Conservation (phyloP, 2,329 filamentous ascomycete species). For the Cercospora sesami region DNA sequence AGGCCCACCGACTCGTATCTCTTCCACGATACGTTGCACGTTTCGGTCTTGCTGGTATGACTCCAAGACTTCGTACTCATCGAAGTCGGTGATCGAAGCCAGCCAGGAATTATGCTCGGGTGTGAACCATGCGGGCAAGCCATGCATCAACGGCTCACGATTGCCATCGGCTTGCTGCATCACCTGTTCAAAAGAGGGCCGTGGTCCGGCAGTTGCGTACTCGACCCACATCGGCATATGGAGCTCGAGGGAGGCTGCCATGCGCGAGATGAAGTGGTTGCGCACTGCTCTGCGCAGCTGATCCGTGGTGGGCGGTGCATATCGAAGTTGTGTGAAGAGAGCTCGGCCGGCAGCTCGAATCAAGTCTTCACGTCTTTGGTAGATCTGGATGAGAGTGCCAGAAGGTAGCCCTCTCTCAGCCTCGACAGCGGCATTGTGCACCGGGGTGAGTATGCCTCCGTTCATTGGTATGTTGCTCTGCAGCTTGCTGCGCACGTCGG, state of each 20-base stretch:
- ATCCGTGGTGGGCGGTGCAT: background rate
- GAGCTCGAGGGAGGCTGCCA: background rate
- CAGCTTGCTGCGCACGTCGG: background rate
- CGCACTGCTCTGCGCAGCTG: slow-evolving; percentile 1
- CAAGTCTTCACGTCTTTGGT: background rate
- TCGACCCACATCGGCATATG: background rate
- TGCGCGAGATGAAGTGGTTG: slow-evolving; percentile 1
- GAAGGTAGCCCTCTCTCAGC: background rate
- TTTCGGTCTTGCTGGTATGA: background rate
- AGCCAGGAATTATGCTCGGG: slow-evolving; percentile 8
- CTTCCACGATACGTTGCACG: background rate
- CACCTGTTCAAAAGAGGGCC: background rate
- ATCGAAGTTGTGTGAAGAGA: background rate
- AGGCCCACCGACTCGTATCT: background rate
- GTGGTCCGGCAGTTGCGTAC: background rate
- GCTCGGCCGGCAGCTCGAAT: background rate
- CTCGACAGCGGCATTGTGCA: background rate
- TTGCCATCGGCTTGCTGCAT: background rate
- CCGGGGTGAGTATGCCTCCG: background rate
- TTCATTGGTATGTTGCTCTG: background rate
- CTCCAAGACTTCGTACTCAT: background rate
- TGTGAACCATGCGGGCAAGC: slow-evolving; percentile 4
- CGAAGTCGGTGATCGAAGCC: background rate
- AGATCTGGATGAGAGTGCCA: background rate
- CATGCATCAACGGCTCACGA: background rate